Evolutionary conservation across 1,284 basidiomycete species (phyloP).

Genomic region (Moesziomyces parantarcticus): DNA sequence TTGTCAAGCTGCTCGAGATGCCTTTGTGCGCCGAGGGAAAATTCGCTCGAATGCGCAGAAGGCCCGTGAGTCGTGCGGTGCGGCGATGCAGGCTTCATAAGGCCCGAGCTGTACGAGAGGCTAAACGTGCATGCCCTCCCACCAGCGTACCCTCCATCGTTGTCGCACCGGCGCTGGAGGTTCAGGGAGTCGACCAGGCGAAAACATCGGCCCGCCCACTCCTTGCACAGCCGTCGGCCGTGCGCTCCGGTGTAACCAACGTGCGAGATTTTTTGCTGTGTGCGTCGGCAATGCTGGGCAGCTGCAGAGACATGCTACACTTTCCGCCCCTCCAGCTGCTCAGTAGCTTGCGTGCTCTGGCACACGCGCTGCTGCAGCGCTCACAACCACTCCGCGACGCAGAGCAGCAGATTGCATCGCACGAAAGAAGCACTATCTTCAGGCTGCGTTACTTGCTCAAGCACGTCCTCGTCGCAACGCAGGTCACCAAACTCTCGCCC

Average conservation of each 20-base stretch:
- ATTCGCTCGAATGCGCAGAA: not conserved
- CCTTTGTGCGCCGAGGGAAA: not conserved
- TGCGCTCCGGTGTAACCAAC: not conserved
- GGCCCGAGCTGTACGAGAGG: too few relatives aligned
- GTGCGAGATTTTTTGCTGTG: not conserved
- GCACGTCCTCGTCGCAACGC: not conserved
- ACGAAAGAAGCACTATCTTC: not conserved
- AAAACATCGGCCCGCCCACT: too few relatives aligned
- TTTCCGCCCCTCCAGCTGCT: conserved; percentile 2
- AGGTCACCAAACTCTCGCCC: not conserved
- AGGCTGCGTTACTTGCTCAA: conserved; percentile 2
- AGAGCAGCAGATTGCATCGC: not conserved
- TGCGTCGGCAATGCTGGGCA: not conserved
- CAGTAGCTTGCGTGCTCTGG: not conserved
- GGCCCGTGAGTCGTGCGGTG: not conserved
- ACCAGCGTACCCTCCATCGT: not conserved
- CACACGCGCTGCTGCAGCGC: conserved; percentile 1
- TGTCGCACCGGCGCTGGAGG: not conserved
- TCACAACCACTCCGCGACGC: not conserved
- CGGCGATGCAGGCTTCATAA: not conserved
- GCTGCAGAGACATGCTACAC: not conserved
- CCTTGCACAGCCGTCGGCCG: conserved; percentile 1
- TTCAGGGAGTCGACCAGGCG: too few relatives aligned
- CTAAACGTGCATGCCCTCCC: not conserved
- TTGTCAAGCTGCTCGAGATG: conserved; percentile 4